Evolutionary conservation across 768 basidiomycete genomes (phyloP).

Genomic region (Suillus weaverae): DNA sequence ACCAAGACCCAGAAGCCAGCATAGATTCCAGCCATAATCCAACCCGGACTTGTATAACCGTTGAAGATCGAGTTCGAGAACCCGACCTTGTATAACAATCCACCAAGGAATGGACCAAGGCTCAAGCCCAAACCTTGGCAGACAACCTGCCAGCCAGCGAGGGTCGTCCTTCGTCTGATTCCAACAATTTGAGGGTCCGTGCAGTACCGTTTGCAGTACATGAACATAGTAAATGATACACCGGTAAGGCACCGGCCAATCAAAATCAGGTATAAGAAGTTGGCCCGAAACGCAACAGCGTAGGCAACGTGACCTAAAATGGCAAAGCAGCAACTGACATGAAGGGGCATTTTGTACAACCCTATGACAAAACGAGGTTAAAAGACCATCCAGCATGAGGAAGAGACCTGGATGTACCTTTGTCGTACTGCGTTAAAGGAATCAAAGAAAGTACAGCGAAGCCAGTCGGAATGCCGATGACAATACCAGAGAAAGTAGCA

Average conservation of each 20-base stretch:
- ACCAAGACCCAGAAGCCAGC: constrained; percentile 47
- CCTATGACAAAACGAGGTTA: constrained; percentile 36
- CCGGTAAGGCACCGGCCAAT: constrained; percentile 68
- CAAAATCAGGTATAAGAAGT: constrained; percentile 68
- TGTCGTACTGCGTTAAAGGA: constrained; percentile 54
- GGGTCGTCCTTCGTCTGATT: constrained; percentile 57
- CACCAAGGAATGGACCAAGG: constrained; percentile 63
- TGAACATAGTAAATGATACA: constrained; percentile 58
- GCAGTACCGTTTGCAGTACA: constrained; percentile 72
- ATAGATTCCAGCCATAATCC: constrained; percentile 62
- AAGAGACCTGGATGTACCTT: constrained; percentile 39
- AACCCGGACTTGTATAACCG: constrained; percentile 65
- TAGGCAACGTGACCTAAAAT: constrained; percentile 61
- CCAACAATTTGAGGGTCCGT: constrained; percentile 67
- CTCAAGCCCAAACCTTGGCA: constrained; percentile 64
- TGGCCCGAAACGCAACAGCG: constrained; percentile 56
- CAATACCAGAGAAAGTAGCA: constrained; percentile 69
- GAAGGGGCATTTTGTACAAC: constrained; percentile 52
- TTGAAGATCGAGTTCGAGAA: constrained; percentile 62
- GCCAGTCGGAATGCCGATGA: constrained; percentile 64
- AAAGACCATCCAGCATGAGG: background rate
- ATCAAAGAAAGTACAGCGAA: constrained; percentile 60
- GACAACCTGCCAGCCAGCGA: constrained; percentile 62
- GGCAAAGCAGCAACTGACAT: constrained; percentile 51
- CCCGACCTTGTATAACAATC: constrained; percentile 60